These are phyloP conservation scores for Cymbidium sinense DNA, from an alignment of 106 monocot species.

Conservation along the genomic window DNA sequence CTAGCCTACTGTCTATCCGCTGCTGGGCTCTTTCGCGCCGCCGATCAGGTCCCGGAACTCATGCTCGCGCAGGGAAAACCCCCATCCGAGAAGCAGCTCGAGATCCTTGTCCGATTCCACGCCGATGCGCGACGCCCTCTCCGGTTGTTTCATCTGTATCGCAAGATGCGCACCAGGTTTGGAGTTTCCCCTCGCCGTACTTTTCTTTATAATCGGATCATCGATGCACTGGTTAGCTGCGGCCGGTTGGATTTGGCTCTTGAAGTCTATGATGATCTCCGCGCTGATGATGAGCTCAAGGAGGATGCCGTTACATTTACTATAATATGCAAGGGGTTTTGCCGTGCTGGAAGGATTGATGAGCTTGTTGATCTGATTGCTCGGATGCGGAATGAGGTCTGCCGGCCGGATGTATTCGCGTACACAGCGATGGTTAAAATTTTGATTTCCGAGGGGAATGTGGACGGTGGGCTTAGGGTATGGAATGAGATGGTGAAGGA, in stretches of 20 bases:
- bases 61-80: conserved; percentile 62
- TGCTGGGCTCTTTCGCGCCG: conserved; percentile 40
- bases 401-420: conserved; percentile 80
- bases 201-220: conserved; percentile 70
- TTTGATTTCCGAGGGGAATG: conserved; percentile 23
- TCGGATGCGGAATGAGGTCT: conserved; percentile 52
- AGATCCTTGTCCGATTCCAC: conserved; percentile 75
- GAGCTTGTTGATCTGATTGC: conserved; percentile 44
- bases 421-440: conserved; percentile 83
- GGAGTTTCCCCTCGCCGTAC: conserved; percentile 48
- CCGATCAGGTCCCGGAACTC: conserved; percentile 72
- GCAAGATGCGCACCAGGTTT: conserved; percentile 40
- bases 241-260: conserved; percentile 65
- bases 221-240: conserved; percentile 45
- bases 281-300: conserved; percentile 46
- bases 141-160: conserved; percentile 42
- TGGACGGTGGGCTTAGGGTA: conserved; percentile 76
- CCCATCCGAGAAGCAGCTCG: conserved; percentile 80
- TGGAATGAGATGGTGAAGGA: conserved; percentile 82
- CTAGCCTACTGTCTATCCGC: conserved; percentile 50
- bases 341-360: conserved; percentile 38
- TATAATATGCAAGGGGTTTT: conserved; percentile 60
- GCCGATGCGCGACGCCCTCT: conserved; percentile 55
- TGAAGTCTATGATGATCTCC: conserved; percentile 49
- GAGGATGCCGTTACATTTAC: conserved; percentile 79